A percentile compares a stretch with the other conserved stretches of the same genome.
Conservation (phyloP, 2,329 filamentous ascomycete genomes). For the Fusarium sp. region DNA sequence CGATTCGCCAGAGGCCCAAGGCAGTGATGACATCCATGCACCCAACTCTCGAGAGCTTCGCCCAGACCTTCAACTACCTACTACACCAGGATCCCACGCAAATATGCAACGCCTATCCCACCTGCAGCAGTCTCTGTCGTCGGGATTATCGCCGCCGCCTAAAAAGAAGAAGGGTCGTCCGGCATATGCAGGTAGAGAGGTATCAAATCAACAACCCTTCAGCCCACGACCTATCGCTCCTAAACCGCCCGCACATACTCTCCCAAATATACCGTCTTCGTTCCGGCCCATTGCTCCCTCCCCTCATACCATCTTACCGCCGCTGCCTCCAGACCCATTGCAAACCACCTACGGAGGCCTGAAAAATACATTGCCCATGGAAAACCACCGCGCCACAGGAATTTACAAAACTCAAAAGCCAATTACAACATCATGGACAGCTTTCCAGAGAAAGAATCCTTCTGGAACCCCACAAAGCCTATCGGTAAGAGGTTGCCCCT, state of each 20-base stretch:
- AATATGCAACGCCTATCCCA: slow-evolving; percentile 42
- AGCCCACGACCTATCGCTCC: slow-evolving; percentile 54
- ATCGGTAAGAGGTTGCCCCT: background rate
- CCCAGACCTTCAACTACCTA: background rate
- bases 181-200: slow-evolving; percentile 60
- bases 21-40: slow-evolving; percentile 23
- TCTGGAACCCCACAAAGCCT: background rate
- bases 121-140: slow-evolving; percentile 12
- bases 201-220: slow-evolving; percentile 49
- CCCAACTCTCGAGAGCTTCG: slow-evolving; percentile 12
- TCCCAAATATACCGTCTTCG: background rate
- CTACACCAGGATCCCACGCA: slow-evolving; percentile 1
- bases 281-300: slow-evolving; percentile 32
- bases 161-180: slow-evolving; percentile 63
- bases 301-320: slow-evolving; percentile 3
- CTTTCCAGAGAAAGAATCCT: background rate
- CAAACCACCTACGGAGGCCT: background rate
- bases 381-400: background rate
- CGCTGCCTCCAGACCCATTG: no score
- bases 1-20: slow-evolving; percentile 53
- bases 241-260: slow-evolving; percentile 40
- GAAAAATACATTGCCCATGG: background rate
- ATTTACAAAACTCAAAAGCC: background rate
- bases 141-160: slow-evolving; percentile 3
- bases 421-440: background rate